Base-by-base conservation (phyloP, 345 rosid genomes). In the Salix suchowensis region DNA sequence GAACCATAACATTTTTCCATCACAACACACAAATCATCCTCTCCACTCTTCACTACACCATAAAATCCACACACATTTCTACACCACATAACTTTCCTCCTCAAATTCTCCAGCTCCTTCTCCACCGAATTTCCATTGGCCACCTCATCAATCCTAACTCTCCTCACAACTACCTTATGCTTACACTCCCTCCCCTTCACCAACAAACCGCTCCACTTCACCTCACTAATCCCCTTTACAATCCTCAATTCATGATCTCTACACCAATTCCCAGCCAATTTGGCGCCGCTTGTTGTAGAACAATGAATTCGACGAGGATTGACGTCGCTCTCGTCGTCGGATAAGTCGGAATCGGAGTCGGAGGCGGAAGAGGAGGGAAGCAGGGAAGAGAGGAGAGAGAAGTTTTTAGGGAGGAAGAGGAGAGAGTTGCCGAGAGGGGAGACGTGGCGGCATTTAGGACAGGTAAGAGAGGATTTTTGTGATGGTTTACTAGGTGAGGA, bases 1-100 rank as follows among this genome's bases (percentile, higher is more conserved):
- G 99, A 96, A 8, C 99, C 99, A 68, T 42, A 81, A 34, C 96
- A 96, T 76, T 88, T 87, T 26, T 96, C 99, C 91, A 87, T 91
- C 67, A 96, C 92, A 36, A 96, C 85, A 62, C 88, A 90, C 70
- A 92, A 78, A 77, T 66, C 86, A 85, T 12, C 90, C 87, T 60
- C 15, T 3, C 87, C 92, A 87, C 89, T 84, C 85, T 84, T 90
- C 60, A 91, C 81, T 67, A 88, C 89, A 36, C 99, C 99, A 78
- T 96, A 97, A 82, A 93, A 93, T 36, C 91, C 85, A 72, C 99
- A 96, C 52, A 93, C 96, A 85, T 92, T 92, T 81, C 98, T 79
- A 79, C 99, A 96, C 99, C 99, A 93, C 96, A 91, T 91, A 0
- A 97, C 92, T 37, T 85, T 88, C 54, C 87, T 82, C 80, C 94